Percentiles rank a stretch among this genome's conserved stretches.
These are phyloP conservation scores for Bryoerythrophyllum caledonicum DNA, from an alignment of 225 moss, liverwort and hornwort species.

Conservation along the genomic window DNA sequence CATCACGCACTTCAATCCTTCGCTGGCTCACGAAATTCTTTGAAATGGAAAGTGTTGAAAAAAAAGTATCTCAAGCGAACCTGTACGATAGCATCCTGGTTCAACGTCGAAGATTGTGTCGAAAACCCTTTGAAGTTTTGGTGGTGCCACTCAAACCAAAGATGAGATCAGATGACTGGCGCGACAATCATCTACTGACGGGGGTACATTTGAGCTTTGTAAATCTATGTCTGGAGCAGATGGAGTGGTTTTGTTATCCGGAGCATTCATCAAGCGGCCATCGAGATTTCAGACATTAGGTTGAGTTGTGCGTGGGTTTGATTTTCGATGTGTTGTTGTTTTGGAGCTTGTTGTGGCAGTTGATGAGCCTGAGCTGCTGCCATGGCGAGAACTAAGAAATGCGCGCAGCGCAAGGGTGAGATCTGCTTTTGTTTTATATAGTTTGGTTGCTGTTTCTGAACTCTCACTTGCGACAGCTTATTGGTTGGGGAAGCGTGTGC, in stretches of 20 bases:
- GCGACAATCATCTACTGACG: rapidly evolving
- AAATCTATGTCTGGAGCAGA: not conserved
- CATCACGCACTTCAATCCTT: not conserved
- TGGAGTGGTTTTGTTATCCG: not conserved
- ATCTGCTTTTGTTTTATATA: not conserved
- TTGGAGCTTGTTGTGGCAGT: not conserved
- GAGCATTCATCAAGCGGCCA: not conserved
- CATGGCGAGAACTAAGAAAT: conserved; percentile 27
- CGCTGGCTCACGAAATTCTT: no score
- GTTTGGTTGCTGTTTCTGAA: not conserved
- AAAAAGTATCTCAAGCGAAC: no score
- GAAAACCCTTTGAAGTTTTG: not conserved
- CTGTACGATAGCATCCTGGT: no score
- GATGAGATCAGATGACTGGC: conserved; percentile 32
- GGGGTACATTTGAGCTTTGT: rapidly evolving
- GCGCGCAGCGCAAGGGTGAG: not conserved
- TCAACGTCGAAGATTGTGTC: not conserved
- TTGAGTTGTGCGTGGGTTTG: not conserved
- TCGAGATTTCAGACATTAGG: not conserved
- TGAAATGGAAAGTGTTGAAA: no score
- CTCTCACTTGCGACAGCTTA: no score
- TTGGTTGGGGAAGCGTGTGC: no score
- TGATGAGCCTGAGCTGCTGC: not conserved
- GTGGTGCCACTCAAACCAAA: not conserved
- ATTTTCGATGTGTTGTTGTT: not conserved